Base-by-base conservation (phyloP, 23 red algal species). In the Chondrus crispus region DNA sequence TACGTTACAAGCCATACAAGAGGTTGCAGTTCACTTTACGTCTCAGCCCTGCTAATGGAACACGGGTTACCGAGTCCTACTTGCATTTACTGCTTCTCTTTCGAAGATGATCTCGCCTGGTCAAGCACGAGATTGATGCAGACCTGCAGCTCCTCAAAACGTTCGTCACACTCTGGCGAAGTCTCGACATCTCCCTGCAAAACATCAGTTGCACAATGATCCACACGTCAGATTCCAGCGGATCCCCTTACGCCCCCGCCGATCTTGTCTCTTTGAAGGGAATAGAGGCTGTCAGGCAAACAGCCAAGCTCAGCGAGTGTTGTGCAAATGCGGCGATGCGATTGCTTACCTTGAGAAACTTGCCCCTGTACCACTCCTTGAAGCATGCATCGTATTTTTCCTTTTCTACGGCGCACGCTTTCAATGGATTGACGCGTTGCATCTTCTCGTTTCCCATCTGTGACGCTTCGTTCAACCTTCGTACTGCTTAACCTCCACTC, bases 261-360 rank as follows among this genome's bases (percentile, higher is more conserved):
- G n/a, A n/a, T n/a, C n/a, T n/a, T n/a, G n/a, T n/a, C n/a, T n/a
- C n/a, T n/a, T n/a, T n/a, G n/a, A n/a, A n/a, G n/a, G n/a, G n/a
- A n/a, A n/a, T n/a, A n/a, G n/a, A n/a, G n/a, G n/a, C n/a, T n/a
- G n/a, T n/a, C n/a, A n/a, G n/a, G n/a, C n/a, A n/a, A n/a, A n/a
- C n/a, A n/a, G n/a, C n/a, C n/a, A n/a, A n/a, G n/a, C n/a, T n/a
- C n/a, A n/a, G n/a, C n/a, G n/a, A n/a, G n/a, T n/a, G n/a, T n/a
- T n/a, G n/a, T n/a, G n/a, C n/a, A n/a, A n/a, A n/a, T n/a, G n/a
- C n/a, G n/a, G n/a, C n/a, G n/a, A n/a, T 1, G 1, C 40, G 20
- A 39, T 40, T 18, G 28, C 84, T 49, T 87, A 87, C 84, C 84
- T 87, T 74, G 44, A 87, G 84, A 41, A 87, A 87, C 28, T 87